Base-by-base conservation (phyloP, 257 asterid genomes). In the Scutellaria barbata region DNA sequence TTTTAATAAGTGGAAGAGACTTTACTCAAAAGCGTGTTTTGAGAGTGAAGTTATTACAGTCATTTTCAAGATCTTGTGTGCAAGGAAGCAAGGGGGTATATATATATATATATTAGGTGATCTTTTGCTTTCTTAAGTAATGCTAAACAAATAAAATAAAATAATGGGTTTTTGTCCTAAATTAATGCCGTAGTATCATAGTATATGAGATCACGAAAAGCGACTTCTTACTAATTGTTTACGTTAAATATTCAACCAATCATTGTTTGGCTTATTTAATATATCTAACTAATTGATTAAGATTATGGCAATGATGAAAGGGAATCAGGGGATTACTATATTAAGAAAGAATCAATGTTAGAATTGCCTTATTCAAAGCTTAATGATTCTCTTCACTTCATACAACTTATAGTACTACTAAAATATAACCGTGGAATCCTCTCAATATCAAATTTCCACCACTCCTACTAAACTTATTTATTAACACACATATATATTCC, bases 41-140 rank as follows among this genome's bases (percentile, higher is more conserved):
- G 35, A 70, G 41, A 48, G 55, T 66, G 55, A 66, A 74, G 74
- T 69, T 57, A 71, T 72, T 55, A 73, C 80, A 50, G 39, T 77
- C 82, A 67, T 72, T 77, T 65, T 75, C 81, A 37, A 50, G 14
- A 82, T 78, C 82, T 50, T 47, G 74, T 60, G 71, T 50, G 62
- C 57, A 68, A 62, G 68, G 48, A 55, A 71, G 68, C 25, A 22
- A 22, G 2, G 25, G 25, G 25, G 25, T 2, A 22, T 22, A 22
- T 22, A 25, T 25, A 3, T 25, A 25, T 25, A 30, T 1, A 30
- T 30, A 55, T 74, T 41, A 16, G 83, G 70, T 78, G 66, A 11
- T 58, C 78, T 76, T 74, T 82, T 82, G 81, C 81, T 79, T 82
- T 77, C 84, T 47, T 66, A 78, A 82, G 82, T 22, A 76, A 64